Evolutionary conservation across 2,329 filamentous ascomycete genomes (phyloP).

Genomic region (Hypoxylon rubiginosum): DNA sequence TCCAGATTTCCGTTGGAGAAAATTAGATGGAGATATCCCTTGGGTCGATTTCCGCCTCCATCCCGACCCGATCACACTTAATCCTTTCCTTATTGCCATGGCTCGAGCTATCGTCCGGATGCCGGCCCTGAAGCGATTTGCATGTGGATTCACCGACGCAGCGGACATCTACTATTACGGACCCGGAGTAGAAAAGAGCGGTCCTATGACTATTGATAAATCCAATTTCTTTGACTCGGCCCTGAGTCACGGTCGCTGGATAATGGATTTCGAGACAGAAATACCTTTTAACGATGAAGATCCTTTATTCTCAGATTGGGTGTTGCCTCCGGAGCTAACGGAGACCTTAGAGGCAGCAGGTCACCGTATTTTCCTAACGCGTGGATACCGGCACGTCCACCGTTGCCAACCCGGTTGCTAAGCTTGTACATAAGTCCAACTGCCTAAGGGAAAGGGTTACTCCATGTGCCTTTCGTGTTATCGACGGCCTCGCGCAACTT

Average conservation of each 20-base stretch:
- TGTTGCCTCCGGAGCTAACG: background rate
- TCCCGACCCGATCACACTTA: conserved; percentile 16
- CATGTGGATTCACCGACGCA: background rate
- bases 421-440: no score
- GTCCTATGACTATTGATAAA: background rate
- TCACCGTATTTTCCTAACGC: conserved; percentile 1
- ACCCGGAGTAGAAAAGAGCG: background rate
- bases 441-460: background rate
- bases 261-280: background rate
- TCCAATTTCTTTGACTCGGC: background rate
- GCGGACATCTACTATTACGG: background rate
- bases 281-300: background rate
- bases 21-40: conserved; percentile 6
- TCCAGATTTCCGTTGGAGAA: background rate
- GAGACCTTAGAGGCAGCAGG: background rate
- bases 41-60: background rate
- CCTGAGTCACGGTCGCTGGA: background rate
- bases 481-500: conserved; percentile 6
- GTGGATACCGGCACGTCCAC: background rate
- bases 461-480: background rate
- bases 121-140: background rate
- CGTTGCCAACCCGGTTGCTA: no score
- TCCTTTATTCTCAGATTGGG: background rate
- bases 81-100: conserved; percentile 24
- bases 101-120: conserved; percentile 16